Evolutionary conservation across 2,329 filamentous ascomycete species (phyloP).

Genomic region (Aureobasidium sp.): DNA sequence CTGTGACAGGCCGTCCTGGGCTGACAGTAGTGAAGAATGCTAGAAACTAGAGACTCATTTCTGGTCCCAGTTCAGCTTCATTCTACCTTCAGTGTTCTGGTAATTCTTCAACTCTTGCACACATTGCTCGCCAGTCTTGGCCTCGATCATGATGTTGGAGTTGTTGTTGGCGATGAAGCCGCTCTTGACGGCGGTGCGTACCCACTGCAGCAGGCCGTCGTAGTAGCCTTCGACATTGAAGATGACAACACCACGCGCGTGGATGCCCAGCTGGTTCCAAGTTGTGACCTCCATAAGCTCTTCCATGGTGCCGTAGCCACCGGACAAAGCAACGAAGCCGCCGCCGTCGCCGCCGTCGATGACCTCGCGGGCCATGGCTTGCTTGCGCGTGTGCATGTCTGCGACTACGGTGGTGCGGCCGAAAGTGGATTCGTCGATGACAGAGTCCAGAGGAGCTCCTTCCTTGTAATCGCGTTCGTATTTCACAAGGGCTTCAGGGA

Average conservation of each 20-base stretch:
- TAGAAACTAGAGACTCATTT: conserved; percentile 29
- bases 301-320: conserved; percentile 92
- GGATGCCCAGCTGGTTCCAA: conserved; percentile 94
- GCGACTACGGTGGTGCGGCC: conserved; percentile 81
- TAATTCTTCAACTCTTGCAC: conserved; percentile 66
- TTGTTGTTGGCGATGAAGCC: conserved; percentile 71
- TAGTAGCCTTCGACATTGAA: conserved; percentile 89
- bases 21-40: neutral
- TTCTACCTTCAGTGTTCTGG: conserved; percentile 64
- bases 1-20: neutral
- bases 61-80: conserved; percentile 74
- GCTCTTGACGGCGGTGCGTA: conserved; percentile 64
- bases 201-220: conserved; percentile 78
- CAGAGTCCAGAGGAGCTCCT: conserved; percentile 32
- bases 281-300: conserved; percentile 87
- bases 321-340: conserved; percentile 82
- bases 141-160: conserved; percentile 71
- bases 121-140: conserved; percentile 64
- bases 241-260: conserved; percentile 69
- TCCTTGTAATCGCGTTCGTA: conserved; percentile 63
- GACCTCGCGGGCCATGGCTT: conserved; percentile 85
- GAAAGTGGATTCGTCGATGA: conserved; percentile 61
- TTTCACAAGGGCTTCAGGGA: conserved; percentile 75
- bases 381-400: conserved; percentile 96
- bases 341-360: conserved; percentile 72